phyloP scores from a whole-genome alignment of 1,139 yeast genomes.

The Taiozyma sp. region DNA sequence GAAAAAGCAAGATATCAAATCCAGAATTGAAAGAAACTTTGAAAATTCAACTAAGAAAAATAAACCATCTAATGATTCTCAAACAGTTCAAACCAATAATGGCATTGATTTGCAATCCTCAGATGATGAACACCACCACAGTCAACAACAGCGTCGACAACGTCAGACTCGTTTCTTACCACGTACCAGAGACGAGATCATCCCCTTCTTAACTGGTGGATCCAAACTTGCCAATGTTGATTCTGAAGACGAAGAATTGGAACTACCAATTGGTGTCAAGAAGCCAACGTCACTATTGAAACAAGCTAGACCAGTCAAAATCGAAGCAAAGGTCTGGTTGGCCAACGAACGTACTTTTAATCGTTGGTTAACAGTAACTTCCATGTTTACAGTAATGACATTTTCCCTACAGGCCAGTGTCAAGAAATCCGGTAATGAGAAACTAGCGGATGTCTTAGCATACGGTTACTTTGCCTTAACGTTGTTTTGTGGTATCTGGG shows the following conservation, averaged over 20 bases:
- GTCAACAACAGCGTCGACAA: neutral
- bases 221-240: slow-evolving; percentile 53
- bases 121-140: slow-evolving; percentile 27
- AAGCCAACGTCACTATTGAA: slow-evolving; percentile 78
- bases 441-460: slow-evolving; percentile 61
- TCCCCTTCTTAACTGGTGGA: slow-evolving; percentile 26
- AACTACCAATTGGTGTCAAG: slow-evolving; percentile 82
- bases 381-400: slow-evolving; percentile 80
- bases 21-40: slow-evolving; percentile 30
- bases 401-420: slow-evolving; percentile 83
- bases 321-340: slow-evolving; percentile 97
- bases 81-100: neutral
- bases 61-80: neutral
- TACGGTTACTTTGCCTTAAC: slow-evolving; percentile 79
- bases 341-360: slow-evolving; percentile 97
- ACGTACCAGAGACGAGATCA: slow-evolving; percentile 23
- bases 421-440: slow-evolving; percentile 51
- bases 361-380: slow-evolving; percentile 93
- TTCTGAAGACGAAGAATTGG: slow-evolving; percentile 85
- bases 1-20: slow-evolving; percentile 40
- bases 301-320: slow-evolving; percentile 87
- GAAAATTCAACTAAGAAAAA: slow-evolving; percentile 14
- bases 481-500: slow-evolving; percentile 84
- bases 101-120: slow-evolving; percentile 39
- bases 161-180: slow-evolving; percentile 7